Evolutionary conservation across 2,329 filamentous ascomycete species (phyloP).

Genomic region (Beauveria asiatica): DNA sequence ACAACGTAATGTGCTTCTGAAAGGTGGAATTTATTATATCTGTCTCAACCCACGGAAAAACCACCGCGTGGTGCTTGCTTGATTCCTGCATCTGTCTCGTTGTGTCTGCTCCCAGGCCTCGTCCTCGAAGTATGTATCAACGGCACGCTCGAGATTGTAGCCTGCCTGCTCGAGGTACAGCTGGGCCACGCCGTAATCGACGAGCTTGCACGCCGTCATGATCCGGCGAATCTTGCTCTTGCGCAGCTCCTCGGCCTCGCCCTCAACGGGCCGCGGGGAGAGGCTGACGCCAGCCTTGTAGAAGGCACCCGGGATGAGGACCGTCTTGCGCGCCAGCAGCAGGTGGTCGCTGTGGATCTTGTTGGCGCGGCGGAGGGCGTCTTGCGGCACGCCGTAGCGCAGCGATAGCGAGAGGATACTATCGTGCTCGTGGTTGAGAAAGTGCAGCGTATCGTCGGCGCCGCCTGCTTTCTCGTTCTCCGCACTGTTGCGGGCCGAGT

Average conservation of each 20-base stretch:
- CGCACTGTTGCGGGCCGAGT: not conserved
- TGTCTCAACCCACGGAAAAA: not conserved
- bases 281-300: conserved; percentile 60
- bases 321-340: conserved; percentile 56
- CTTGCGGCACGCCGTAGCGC: conserved; percentile 59
- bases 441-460: conserved; percentile 63
- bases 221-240: conserved; percentile 65
- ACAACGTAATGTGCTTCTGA: not conserved
- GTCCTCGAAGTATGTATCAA: conserved; percentile 58
- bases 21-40: not conserved
- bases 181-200: conserved; percentile 67
- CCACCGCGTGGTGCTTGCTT: not conserved
- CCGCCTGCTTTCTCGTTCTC: conserved; percentile 22
- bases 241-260: conserved; percentile 63
- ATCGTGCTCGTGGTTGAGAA: conserved; percentile 62
- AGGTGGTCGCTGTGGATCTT: conserved; percentile 64
- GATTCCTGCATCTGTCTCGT: conserved; percentile 34
- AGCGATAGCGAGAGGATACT: conserved; percentile 60
- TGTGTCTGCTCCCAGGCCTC: conserved; percentile 68
- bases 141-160: conserved; percentile 58
- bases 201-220: conserved; percentile 71
- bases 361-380: conserved; percentile 57
- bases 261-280: conserved; percentile 62
- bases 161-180: conserved; percentile 64
- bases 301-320: conserved; percentile 62